Evolutionary conservation across 2,329 filamentous ascomycete genomes (phyloP), one percentile per base, ranked within the genome.

Genomic region (Atkinsonella hypoxylon): DNA sequence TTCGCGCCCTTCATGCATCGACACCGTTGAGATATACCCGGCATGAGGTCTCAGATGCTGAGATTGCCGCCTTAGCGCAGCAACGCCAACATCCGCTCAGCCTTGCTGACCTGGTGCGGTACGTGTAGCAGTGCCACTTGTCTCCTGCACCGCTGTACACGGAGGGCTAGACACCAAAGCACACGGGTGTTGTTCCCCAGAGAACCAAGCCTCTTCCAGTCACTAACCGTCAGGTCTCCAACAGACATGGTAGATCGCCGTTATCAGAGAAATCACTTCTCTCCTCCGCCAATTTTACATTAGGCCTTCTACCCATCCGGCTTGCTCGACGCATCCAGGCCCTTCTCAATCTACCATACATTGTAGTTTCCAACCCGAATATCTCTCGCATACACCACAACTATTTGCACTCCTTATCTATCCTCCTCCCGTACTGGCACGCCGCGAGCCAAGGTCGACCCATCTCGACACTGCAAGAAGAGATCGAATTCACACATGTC

Each of bases 281-380:
- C 60, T 82, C 85, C 38, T 96, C 90, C 1, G 93, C 93, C 55
- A 95, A 96, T 71, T 97, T 97, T 71, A 95, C 93, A 12, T 84
- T 97, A 57, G 87, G 85, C 30, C 85, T 96, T 49, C 82, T 97
- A 10, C 93, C 93, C 13, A 87, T 93, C 47, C 88, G 93, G 38
- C 82, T 98, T 26, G 93, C 93, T 26, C 89, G 94, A 65, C 88
- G 93, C 51, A 95, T 98, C 56, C 87, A 95, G 66, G 89, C 89
- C 42, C 75, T 98, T 17, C 85, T 90, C 56, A 95, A 95, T 64
- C 80, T 98, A 9, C 93, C 93, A 0, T 98, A 91, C 68, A 97
- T 98, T 56, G 91, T 98, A 50, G 93, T 98, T 26, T 90, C 91
- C n/a, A 97, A 98, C 64, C 88, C 89, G 1, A 89, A 96, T 64